Evolutionary conservation across 805 yeast species (phyloP).

Genomic region (Hanseniaspora guilliermondii): DNA sequence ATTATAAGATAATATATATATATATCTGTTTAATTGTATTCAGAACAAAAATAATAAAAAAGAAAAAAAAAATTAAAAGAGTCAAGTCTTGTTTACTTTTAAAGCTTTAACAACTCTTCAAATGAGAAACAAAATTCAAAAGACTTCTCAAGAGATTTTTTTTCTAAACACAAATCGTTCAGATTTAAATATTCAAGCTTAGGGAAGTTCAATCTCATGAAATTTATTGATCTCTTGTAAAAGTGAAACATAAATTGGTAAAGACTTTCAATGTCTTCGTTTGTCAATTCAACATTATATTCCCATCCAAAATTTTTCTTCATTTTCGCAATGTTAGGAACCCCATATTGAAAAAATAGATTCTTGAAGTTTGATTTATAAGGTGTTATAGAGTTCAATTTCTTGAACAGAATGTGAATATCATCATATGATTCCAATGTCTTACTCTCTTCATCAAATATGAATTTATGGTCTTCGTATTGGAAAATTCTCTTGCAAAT

Average conservation of each 20-base stretch:
- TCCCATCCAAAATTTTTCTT: neutral
- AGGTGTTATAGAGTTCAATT: constrained; percentile 4
- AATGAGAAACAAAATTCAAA: neutral
- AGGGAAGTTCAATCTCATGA: neutral
- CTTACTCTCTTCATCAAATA: neutral
- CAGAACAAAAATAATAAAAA: too few relatives aligned
- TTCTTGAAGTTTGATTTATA: neutral
- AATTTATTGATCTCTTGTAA: neutral
- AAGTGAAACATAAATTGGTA: constrained; percentile 1
- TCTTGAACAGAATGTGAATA: constrained; percentile 3
- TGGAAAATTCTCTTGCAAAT: neutral
- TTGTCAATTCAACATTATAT: neutral
- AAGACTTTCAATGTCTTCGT: neutral
- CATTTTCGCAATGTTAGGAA: neutral
- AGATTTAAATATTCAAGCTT: constrained; percentile 1
- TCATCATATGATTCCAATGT: neutral
- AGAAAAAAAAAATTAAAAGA: neutral
- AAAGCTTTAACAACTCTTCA: neutral
- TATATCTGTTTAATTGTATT: neutral
- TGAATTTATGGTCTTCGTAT: neutral
- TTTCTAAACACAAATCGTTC: constrained; percentile 3
- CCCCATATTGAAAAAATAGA: constrained; percentile 2
- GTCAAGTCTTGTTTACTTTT: neutral
- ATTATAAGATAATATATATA: too few relatives aligned
- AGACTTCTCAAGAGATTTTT: neutral